Evolutionary conservation across 2,329 filamentous ascomycete species (phyloP).

Genomic region (Leptographium radiaticola): DNA sequence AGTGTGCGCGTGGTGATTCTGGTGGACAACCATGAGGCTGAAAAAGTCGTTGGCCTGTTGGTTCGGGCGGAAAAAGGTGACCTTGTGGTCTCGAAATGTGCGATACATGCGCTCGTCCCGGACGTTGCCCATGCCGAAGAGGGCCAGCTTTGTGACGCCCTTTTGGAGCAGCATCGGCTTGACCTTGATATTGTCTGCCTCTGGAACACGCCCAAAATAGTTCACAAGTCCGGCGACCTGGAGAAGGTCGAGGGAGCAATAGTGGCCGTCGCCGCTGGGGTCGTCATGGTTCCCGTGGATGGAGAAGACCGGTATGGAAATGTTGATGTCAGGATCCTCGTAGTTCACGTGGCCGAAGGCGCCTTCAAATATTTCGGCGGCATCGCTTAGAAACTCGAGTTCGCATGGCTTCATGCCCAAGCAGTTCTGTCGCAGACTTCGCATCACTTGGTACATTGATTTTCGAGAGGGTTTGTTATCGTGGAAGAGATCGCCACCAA

Average conservation of each 20-base stretch:
- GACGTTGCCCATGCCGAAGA: slow-evolving; percentile 93
- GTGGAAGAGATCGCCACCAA: slow-evolving; percentile 92
- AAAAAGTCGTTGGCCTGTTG: slow-evolving; percentile 84
- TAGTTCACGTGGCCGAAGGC: slow-evolving; percentile 95
- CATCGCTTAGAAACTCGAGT: slow-evolving; percentile 87
- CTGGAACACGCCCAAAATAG: slow-evolving; percentile 85
- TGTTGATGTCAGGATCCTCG: slow-evolving; percentile 92
- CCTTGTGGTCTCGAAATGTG: slow-evolving; percentile 83
- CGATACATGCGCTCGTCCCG: slow-evolving; percentile 89
- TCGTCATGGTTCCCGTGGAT: slow-evolving; percentile 99
- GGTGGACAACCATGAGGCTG: slow-evolving; percentile 87
- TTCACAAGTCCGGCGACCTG: slow-evolving; percentile 88
- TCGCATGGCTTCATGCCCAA: slow-evolving; percentile 92
- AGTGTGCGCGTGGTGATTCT: slow-evolving; percentile 88
- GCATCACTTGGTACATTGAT: slow-evolving; percentile 95
- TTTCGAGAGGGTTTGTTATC: slow-evolving; percentile 96
- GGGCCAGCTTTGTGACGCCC: slow-evolving; percentile 77
- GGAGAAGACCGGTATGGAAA: slow-evolving; percentile 93
- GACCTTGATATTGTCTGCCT: slow-evolving; percentile 85
- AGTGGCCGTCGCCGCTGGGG: slow-evolving; percentile 88
- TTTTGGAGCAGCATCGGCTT: slow-evolving; percentile 92
- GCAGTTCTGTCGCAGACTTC: slow-evolving; percentile 83
- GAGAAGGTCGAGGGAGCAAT: slow-evolving; percentile 79
- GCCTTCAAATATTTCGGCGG: slow-evolving; percentile 77
- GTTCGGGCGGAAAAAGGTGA: slow-evolving; percentile 81